Evolutionary conservation across 2,329 filamentous ascomycete species (phyloP).

Genomic region (Chaetomium strumarium): DNA sequence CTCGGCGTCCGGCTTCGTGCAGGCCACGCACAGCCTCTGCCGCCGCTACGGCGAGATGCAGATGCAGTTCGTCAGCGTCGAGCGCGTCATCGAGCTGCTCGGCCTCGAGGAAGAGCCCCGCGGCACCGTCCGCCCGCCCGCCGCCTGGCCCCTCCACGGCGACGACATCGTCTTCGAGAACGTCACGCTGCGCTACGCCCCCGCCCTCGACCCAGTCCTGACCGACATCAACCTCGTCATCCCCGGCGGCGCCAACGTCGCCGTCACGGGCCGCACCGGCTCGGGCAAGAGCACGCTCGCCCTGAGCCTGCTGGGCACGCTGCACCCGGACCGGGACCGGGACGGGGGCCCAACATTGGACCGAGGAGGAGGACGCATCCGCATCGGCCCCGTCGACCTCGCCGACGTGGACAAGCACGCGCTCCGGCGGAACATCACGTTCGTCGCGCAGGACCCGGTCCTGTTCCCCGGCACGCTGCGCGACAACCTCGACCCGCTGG

Average conservation of each 20-base stretch:
- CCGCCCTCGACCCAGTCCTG: slow-evolving; percentile 68
- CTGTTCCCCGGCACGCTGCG: slow-evolving; percentile 54
- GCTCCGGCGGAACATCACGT: slow-evolving; percentile 53
- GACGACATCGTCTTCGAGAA: slow-evolving; percentile 71
- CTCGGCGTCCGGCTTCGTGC: slow-evolving; percentile 62
- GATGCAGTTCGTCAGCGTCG: slow-evolving; percentile 87
- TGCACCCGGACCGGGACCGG: slow-evolving; percentile 39
- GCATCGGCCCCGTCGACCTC: slow-evolving; percentile 50
- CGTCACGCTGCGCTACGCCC: slow-evolving; percentile 74
- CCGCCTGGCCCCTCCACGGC: slow-evolving; percentile 67
- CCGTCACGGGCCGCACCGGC: slow-evolving; percentile 74
- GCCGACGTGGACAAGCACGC: slow-evolving; percentile 47
- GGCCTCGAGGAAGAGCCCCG: slow-evolving; percentile 69
- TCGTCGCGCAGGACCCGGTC: slow-evolving; percentile 59
- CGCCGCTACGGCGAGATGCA: slow-evolving; percentile 77
- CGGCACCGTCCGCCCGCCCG: slow-evolving; percentile 63
- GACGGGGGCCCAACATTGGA: too few relatives aligned
- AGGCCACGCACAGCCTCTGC: slow-evolving; percentile 67
- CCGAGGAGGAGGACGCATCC: too few relatives aligned
- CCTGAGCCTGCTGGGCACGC: slow-evolving; percentile 51
- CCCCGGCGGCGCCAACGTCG: slow-evolving; percentile 55
- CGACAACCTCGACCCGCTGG: slow-evolving; percentile 64
- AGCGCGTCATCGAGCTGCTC: slow-evolving; percentile 76
- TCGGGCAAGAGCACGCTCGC: slow-evolving; percentile 80
- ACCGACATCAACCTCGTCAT: slow-evolving; percentile 65